Percentiles rank a stretch among this genome's conserved stretches.
phyloP scores from a whole-genome alignment of 257 asterid species.

The Salvia miltiorrhiza region DNA sequence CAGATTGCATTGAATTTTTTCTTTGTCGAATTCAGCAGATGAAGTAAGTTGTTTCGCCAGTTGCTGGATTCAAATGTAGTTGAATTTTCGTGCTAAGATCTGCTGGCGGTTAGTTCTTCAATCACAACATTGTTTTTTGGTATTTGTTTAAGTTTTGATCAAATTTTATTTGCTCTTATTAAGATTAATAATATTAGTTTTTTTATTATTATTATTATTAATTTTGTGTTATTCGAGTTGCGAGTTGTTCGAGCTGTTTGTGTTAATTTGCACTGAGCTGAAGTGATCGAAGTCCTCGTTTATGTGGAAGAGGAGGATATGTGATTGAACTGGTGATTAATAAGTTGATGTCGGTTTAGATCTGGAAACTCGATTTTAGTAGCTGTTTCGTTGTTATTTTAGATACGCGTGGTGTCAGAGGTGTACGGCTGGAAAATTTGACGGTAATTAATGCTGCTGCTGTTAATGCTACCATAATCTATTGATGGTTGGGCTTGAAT shows the following conservation, averaged over 20 bases:
- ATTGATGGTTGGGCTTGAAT: background rate
- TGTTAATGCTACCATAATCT: background rate
- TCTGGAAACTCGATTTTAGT: constrained; percentile 19
- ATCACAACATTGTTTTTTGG: constrained; percentile 15
- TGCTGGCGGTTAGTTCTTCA: constrained; percentile 42
- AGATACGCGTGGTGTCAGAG: background rate
- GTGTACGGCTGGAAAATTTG: background rate
- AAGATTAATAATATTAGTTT: background rate
- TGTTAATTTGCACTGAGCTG: constrained; percentile 14
- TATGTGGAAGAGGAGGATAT: background rate
- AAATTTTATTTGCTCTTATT: background rate
- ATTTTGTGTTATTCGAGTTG: background rate
- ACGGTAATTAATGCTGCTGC: background rate
- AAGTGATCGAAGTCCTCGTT: constrained; percentile 20
- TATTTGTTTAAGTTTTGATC: constrained; percentile 1
- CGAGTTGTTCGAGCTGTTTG: background rate
- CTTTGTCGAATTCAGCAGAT: background rate
- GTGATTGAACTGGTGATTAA: constrained; percentile 9
- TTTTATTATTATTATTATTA: background rate
- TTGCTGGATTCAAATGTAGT: constrained; percentile 47
- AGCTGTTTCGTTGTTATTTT: constrained; percentile 1
- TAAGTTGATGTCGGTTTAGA: constrained; percentile 18
- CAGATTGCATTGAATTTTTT: background rate
- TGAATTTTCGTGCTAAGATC: constrained; percentile 52
- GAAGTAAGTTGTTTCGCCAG: background rate